Percentiles rank a stretch among this genome's conserved stretches.
Evolutionary conservation across 116 monocot genomes (phyloP).

Genomic region (Phalaenopsis hybrid): DNA sequence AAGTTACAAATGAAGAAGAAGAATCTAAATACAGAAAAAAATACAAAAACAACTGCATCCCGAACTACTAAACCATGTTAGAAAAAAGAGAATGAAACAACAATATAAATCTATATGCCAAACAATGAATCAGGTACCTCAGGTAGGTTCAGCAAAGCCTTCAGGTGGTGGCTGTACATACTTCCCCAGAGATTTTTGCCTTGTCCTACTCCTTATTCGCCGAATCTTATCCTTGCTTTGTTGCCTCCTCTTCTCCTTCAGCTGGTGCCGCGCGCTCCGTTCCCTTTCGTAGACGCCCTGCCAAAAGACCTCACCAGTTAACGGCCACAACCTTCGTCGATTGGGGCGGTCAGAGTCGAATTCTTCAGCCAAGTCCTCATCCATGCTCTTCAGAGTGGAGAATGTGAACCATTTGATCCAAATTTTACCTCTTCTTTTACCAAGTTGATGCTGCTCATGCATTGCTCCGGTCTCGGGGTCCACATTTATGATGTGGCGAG

Average conservation of each 20-base stretch:
- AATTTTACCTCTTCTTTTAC: slow-evolving; percentile 54
- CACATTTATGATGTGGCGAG: slow-evolving; percentile 66
- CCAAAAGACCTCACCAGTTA: slow-evolving; percentile 84
- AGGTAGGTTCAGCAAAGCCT: not conserved
- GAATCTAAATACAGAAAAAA: not conserved
- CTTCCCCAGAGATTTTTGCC: slow-evolving; percentile 79
- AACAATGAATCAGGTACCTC: not conserved
- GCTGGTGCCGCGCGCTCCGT: slow-evolving; percentile 42
- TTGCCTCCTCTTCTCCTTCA: slow-evolving; percentile 56
- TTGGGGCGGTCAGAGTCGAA: slow-evolving; percentile 37
- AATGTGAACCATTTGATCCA: slow-evolving; percentile 74
- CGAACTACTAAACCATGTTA: too few species aligned
- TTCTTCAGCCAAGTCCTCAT: slow-evolving; percentile 84
- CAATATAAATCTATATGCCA: not conserved
- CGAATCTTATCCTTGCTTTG: slow-evolving; percentile 76
- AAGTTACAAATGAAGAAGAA: not conserved
- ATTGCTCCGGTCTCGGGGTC: slow-evolving; percentile 68
- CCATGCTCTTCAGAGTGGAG: slow-evolving; percentile 74
- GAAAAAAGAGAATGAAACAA: too few species aligned
- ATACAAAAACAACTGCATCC: too few species aligned
- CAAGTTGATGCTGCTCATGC: slow-evolving; percentile 67
- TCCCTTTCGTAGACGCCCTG: slow-evolving; percentile 72
- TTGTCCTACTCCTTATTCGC: slow-evolving; percentile 60
- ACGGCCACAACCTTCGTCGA: slow-evolving; percentile 68
- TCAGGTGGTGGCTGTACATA: slow-evolving; percentile 72